Conservation (phyloP, 2,329 filamentous ascomycete species). For the Elsinoe arachidis region DNA sequence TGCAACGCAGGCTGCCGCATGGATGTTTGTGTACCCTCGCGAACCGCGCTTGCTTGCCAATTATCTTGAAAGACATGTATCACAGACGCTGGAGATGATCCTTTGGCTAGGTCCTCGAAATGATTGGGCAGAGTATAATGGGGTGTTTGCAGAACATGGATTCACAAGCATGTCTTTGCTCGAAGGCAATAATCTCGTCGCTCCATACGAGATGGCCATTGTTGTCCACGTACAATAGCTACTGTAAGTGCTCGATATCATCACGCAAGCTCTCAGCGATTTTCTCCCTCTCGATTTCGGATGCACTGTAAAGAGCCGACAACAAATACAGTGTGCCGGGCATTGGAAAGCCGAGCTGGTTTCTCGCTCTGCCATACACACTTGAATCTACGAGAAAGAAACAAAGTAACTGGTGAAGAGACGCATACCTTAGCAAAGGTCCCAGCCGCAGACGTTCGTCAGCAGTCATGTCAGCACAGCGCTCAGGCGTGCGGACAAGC, state of each 20-base stretch:
- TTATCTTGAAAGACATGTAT: slow-evolving; percentile 34
- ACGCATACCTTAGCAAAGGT: too few species aligned
- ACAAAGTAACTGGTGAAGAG: too few species aligned
- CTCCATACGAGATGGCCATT: slow-evolving; percentile 11
- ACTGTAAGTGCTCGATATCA: neutral
- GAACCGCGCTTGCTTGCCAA: slow-evolving; percentile 36
- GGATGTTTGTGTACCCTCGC: slow-evolving; percentile 49
- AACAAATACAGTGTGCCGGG: neutral
- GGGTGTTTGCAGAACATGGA: neutral
- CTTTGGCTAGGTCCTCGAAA: slow-evolving; percentile 37
- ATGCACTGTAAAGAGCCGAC: too few species aligned
- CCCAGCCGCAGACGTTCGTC: too few species aligned
- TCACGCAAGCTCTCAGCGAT: too few species aligned
- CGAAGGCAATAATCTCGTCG: slow-evolving; percentile 2
- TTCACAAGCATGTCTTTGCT: neutral
- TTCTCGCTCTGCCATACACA: too few species aligned
- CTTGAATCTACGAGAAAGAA: too few species aligned
- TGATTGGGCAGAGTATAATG: slow-evolving; percentile 31
- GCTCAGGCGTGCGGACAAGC: neutral
- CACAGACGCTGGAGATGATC: slow-evolving; percentile 26
- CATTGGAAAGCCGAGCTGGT: neutral
- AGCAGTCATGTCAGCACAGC: neutral
- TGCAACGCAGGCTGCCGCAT: slow-evolving; percentile 34
- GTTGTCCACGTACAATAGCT: neutral
- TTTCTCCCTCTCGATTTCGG: too few species aligned